These are phyloP conservation scores for Suillus clintonianus DNA, from an alignment of 768 basidiomycete species.

Conservation along the genomic window DNA sequence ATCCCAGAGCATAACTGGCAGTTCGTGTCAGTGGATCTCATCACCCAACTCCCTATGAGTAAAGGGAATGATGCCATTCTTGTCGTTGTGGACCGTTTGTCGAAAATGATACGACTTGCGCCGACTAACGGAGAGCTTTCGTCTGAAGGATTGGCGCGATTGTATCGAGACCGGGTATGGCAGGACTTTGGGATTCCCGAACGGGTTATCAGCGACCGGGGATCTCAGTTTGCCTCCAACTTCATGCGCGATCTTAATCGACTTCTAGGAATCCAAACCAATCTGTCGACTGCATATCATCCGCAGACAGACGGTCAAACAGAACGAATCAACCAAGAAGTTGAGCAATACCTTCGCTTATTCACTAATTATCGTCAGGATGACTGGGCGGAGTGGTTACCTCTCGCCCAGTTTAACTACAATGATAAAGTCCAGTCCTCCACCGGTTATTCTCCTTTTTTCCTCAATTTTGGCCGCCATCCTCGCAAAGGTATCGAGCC, in stretches of 20 bases:
- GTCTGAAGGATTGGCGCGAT: constrained; percentile 16
- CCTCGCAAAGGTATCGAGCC: not conserved
- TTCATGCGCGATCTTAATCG: constrained; percentile 32
- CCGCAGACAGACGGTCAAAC: constrained; percentile 24
- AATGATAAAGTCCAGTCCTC: constrained; percentile 32
- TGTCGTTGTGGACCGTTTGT: not conserved
- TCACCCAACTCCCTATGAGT: not conserved
- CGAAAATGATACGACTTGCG: constrained; percentile 2
- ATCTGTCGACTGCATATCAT: constrained; percentile 43
- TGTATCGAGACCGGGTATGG: constrained; percentile 25
- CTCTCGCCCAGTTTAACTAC: constrained; percentile 35
- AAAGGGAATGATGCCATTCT: not conserved
- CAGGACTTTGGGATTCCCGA: constrained; percentile 28
- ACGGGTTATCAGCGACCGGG: constrained; percentile 28
- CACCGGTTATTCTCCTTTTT: constrained; percentile 12
- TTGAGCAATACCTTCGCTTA: constrained; percentile 40
- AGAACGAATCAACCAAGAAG: constrained; percentile 31
- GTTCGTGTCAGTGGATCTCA: constrained; percentile 1
- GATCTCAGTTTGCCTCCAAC: constrained; percentile 28
- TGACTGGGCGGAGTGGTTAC: constrained; percentile 38
- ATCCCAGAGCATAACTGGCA: not conserved
- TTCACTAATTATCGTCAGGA: constrained; percentile 34
- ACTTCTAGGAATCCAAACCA: constrained; percentile 33
- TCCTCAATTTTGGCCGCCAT: not conserved
- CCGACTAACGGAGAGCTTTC: constrained; percentile 5